A percentile compares a stretch with the other conserved stretches of the same genome.
phyloP scores from a whole-genome alignment of 1,284 basidiomycete species.

The Leccinum pallidistipes region DNA sequence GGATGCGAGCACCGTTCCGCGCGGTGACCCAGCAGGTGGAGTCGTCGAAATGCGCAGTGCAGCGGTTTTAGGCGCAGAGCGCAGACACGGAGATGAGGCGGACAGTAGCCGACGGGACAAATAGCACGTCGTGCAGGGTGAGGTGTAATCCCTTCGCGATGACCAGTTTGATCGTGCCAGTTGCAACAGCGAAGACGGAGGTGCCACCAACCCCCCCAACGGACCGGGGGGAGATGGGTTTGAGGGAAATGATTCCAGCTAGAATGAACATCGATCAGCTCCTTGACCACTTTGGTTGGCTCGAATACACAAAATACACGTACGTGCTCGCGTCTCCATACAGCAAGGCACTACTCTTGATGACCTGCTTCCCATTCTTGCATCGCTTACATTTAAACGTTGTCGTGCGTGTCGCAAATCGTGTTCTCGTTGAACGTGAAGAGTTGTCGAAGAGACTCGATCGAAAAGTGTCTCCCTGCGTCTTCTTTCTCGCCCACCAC shows the following conservation, averaged over 20 bases:
- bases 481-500: slow-evolving; percentile 98
- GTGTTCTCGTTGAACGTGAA: slow-evolving; percentile 92
- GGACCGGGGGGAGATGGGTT: too few relatives aligned
- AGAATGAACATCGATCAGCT: slow-evolving; percentile 34
- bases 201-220: too few relatives aligned
- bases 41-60: too few relatives aligned
- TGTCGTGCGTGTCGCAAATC: slow-evolving; percentile 82
- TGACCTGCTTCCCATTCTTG: slow-evolving; percentile 80
- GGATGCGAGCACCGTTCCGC: too few relatives aligned
- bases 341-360: slow-evolving; percentile 85
- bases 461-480: slow-evolving; percentile 92
- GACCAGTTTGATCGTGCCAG: too few relatives aligned
- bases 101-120: too few relatives aligned
- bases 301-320: slow-evolving; percentile 37
- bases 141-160: too few relatives aligned
- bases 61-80: too few relatives aligned
- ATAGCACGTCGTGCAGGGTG: too few relatives aligned
- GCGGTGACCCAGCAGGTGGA: too few relatives aligned
- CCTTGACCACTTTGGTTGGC: neutral
- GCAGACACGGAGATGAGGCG: too few relatives aligned
- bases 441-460: slow-evolving; percentile 87
- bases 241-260: slow-evolving; percentile 92
- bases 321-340: slow-evolving; percentile 98
- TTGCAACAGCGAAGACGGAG: too few relatives aligned
- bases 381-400: slow-evolving; percentile 98